Base-by-base conservation (phyloP, 1,139 yeast genomes). In the Wickerhamiella infanticola region DNA sequence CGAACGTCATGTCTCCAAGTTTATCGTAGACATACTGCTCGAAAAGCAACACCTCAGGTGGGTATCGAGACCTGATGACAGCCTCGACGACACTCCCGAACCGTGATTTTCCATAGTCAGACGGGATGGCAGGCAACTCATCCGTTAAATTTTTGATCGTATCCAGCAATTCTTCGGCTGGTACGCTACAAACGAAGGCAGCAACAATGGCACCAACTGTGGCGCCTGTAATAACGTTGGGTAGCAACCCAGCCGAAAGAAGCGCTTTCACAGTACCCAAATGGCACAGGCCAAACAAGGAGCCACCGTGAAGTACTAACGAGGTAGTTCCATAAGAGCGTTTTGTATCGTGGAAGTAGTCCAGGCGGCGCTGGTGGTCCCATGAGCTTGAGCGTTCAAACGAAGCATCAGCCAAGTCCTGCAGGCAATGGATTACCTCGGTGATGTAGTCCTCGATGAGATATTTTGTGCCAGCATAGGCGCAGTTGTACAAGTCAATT, bases 171-270 rank as follows among this genome's bases (percentile, higher is more conserved):
- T 80, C 81, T 26, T 70, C 66, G 51, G 78, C 76, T 3, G 69
- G 65, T 47, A 81, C 66, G 5, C 85, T 75, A 56, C 96, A 84
- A 1, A 82, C 84, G 42, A 85, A 65, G 0, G 94, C 78, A 0
- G 95, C 97, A 25, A 86, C 90, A 1, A 90, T 81, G 0, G 97
- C 94, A 1, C 97, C 97, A 48, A 85, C 85, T 0, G 95, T 93
- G 50, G 90, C 81, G 0, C 97, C 97, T n/a, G 93, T 83, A 37
- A 90, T 75, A 3, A 90, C 82, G 43, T 81, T 65, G 0, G 98
- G 98, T 44, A 88, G 66, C 37, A 88, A 64, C 0, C 85, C 80
- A 51, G 81, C 78, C 53, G 74, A 72, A 51, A 80, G 75, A 24
- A 90, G 65, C 0, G 93, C 90, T 53, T 81, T 81, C 5, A 88